A percentile compares a stretch with the other conserved stretches of the same genome.
These are phyloP conservation scores for Tylopilus intermedius DNA, from an alignment of 768 basidiomycete species.

Conservation along the genomic window DNA sequence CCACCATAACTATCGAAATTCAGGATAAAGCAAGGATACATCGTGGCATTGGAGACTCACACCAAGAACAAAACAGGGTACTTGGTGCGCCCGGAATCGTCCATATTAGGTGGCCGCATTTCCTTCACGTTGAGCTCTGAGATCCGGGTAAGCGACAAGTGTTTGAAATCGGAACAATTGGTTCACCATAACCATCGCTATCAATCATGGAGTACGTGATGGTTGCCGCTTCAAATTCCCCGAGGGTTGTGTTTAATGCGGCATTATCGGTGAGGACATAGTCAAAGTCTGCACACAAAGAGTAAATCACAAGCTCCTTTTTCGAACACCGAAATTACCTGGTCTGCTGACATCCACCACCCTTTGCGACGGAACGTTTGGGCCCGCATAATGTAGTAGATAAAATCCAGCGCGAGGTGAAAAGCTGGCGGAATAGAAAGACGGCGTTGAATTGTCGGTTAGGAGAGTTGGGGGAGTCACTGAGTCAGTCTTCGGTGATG, in stretches of 20 bases:
- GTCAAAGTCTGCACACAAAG: constrained; percentile 45
- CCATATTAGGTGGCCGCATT: constrained; percentile 87
- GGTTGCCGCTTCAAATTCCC: constrained; percentile 67
- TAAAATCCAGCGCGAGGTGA: constrained; percentile 87
- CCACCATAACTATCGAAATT: constrained; percentile 71
- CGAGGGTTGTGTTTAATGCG: constrained; percentile 55
- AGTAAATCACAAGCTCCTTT: neutral
- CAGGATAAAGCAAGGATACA: neutral
- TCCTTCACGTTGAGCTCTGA: constrained; percentile 87
- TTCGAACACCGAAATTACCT: constrained; percentile 30
- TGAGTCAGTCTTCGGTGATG: constrained; percentile 37
- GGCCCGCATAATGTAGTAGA: constrained; percentile 73
- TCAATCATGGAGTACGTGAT: constrained; percentile 66
- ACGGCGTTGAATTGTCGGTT: constrained; percentile 47
- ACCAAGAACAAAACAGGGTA: constrained; percentile 92
- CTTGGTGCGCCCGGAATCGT: constrained; percentile 90
- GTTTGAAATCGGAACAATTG: constrained; percentile 13
- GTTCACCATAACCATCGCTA: constrained; percentile 73
- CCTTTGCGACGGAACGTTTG: constrained; percentile 82
- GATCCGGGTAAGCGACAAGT: constrained; percentile 17
- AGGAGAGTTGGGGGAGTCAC: constrained; percentile 40
- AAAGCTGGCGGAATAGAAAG: constrained; percentile 66
- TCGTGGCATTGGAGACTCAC: constrained; percentile 32
- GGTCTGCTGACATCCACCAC: constrained; percentile 53
- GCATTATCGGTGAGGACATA: constrained; percentile 71